Base-by-base conservation (phyloP, 78 protist genomes). In the Guillardia theta region DNA sequence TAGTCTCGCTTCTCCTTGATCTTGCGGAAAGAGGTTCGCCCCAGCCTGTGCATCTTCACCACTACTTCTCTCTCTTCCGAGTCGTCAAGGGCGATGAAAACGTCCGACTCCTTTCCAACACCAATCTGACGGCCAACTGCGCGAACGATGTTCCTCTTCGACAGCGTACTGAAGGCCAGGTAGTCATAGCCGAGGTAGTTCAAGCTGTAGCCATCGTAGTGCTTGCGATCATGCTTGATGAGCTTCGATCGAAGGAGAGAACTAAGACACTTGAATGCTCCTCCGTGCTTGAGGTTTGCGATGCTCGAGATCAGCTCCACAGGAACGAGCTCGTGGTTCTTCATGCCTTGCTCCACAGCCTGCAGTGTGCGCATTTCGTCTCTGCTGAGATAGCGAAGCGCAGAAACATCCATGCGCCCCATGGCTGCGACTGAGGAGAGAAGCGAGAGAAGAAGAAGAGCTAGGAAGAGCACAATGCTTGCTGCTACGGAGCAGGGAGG, bases 71-170 rank as follows among this genome's bases (percentile, higher is more conserved):
- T 0, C 33, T 48, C 93, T 41, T 88, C 93, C 4, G 54, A 4
- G 54, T 88, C 64, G 64, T 88, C 54, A 4, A 45, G 76, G 9
- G 93, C 62, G 39, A 88, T 45, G n/a, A 30, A 88, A 41, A 48
- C 62, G 9, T 48, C 99, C 0, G 99, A 98, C 88, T 99, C 99
- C 93, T 99, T 99, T 54, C 99, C 99, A 24, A 98, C 99, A 46
- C 99, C 99, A 83, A 99, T 94, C 70, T 98, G 97, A 45, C 54
- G 93, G 39, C 99, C 99, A n/a, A 99, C 97, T 30, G 95, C 93
- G 45, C 83, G 22, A 21, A 98, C 41, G 8, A 48, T 33, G 4
- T 96, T 97, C 39, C 99, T 96, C 77, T 96, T 96, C 54, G 94
- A 47, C 19, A 99, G 92, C 4, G 99, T 50, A 36, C 93, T 78